Base-by-base conservation (phyloP, 257 asterid genomes). In the Gardenia jasminoides region DNA sequence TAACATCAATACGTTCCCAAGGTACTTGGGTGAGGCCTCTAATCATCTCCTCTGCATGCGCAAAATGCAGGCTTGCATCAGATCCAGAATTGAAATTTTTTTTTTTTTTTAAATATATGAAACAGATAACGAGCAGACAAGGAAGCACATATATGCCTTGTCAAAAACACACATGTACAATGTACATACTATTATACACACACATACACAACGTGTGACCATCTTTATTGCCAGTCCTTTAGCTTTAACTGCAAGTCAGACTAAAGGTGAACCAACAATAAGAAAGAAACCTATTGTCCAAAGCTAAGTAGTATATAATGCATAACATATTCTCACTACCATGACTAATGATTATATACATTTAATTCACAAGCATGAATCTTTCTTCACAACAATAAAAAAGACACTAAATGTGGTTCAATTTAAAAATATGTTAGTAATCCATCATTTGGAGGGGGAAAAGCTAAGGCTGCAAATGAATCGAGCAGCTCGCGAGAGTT, bases 1-100 rank as follows among this genome's bases (percentile, higher is more conserved):
- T 93, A 85, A 93, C 98, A 82, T 93, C 98, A 58, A 93, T 79
- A 16, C 98, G 94, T 74, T 93, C 98, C 98, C 98, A 93, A 36
- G 90, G 84, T 71, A 90, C 97, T 86, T 93, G 94, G 70, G 88
- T 91, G 47, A 93, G 98, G 76, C 98, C 97, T 81, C 85, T 88
- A 81, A 93, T 93, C 98, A 93, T 93, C 90, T 89, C 97, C 94
- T 93, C 98, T 93, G 44, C 30, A 80, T 47, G 78, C 50, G 76
- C n/a, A 64, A 65, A 76, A 43, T 2, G 77, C 22, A 80, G 64
- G 39, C 77, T 77, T n/a, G 50, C 75, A 58, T 87, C 82, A 82
- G 70, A 82, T 48, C 74, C 44, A 46, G 17, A 50, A 46, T 16
- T 58, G 33, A 59, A 65, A 36, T 36, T 36, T 36, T 36, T 36